Evolutionary conservation across 129 eudicot species (phyloP), one percentile per base, ranked within the genome.

Genomic region (Flaveria sonorensis): DNA sequence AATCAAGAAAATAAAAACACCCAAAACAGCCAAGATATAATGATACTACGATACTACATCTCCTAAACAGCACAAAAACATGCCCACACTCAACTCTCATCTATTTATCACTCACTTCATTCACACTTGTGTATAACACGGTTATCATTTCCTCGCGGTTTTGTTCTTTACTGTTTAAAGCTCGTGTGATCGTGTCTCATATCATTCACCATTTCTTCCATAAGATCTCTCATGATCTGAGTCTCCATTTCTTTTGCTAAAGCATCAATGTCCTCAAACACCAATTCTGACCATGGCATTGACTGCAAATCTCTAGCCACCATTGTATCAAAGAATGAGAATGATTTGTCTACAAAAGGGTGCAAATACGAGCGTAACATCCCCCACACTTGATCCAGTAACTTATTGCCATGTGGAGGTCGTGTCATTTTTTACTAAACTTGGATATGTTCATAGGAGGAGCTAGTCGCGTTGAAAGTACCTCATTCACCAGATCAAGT

Each of bases 401-500:
- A 83, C 66, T 77, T 79, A 78, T 76, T 85, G 76, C 99, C 99
- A 39, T 20, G 72, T 46, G 85, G 92, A 4, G 74, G 79, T 71
- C 82, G 76, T 6, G 42, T 75, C 19, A 82, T 76, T 74, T 77
- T 46, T 76, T 83, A 80, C 77, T 81, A 39, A 85, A 81, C 62
- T 82, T 84, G 13, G 95, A 85, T 76, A 75, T 72, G 75, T 80
- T 72, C 73, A 67, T 26, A 2, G 96, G 88, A 16, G 94, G 88
- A 57, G 87, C 83, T 45, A 91, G 88, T 45, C 88, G 77, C 21
- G 74, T 77, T 63, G 94, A 88, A 76, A 95, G 97, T 78, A 86
- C 83, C 81, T 95, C 99, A 43, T 95, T 95, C 23, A 89, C 82
- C 74, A 95, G 60, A 76, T 91, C 96, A 55, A 89, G 78, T 69